Percentiles rank a stretch among this genome's conserved stretches.
Evolutionary conservation across 495 filamentous ascomycete species (phyloP).

Genomic region (Daldinia vernicosa): DNA sequence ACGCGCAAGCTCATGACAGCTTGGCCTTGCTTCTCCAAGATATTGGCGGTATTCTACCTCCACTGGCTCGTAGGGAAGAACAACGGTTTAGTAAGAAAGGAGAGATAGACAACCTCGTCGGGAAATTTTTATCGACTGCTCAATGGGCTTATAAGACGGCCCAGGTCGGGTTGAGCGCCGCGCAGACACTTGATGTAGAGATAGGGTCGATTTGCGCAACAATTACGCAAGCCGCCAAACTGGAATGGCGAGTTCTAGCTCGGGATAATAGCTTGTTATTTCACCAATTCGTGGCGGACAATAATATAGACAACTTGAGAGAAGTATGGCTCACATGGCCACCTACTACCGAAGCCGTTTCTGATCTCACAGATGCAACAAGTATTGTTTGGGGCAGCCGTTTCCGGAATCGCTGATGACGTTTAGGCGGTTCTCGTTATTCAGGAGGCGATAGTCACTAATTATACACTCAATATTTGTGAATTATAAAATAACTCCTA

Average conservation of each 20-base stretch:
- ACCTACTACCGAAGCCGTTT: background rate
- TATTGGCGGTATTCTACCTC: background rate
- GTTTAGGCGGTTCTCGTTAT: no score
- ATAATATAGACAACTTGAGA: background rate
- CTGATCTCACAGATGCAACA: background rate
- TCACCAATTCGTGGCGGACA: background rate
- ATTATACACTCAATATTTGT: background rate
- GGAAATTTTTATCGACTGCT: background rate
- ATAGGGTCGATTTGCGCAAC: background rate
- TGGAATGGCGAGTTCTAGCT: background rate
- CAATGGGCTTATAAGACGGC: background rate
- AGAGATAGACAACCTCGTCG: background rate
- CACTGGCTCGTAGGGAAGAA: background rate
- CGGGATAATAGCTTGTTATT: background rate
- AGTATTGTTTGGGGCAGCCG: background rate
- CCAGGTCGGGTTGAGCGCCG: background rate
- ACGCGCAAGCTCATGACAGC: background rate
- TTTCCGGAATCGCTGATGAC: background rate
- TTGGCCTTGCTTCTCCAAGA: background rate
- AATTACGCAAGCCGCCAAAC: background rate
- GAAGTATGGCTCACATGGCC: slow-evolving; percentile 3
- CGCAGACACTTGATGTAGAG: background rate
- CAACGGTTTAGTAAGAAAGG: background rate
- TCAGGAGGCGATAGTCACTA: background rate
- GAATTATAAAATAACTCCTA: background rate